phyloP scores from a whole-genome alignment of 768 basidiomycete genomes.

The Mycena sanguinolenta region DNA sequence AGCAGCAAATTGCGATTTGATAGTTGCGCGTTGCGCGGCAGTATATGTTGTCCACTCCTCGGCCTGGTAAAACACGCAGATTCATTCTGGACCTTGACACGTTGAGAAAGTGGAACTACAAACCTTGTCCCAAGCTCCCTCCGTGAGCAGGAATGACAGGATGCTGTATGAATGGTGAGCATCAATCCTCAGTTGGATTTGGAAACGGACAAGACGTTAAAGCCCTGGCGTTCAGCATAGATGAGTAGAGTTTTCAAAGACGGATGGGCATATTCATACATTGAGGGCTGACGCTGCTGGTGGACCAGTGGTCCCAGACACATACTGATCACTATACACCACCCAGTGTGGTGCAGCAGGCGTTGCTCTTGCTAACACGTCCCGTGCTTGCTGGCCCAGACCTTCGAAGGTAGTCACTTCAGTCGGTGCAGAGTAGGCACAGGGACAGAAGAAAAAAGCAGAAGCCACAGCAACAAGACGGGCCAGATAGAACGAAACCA shows the following conservation, averaged over 20 bases:
- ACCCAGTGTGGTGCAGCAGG: conserved; percentile 67
- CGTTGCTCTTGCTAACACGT: conserved; percentile 52
- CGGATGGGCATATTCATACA: conserved; percentile 42
- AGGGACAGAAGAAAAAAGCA: conserved; percentile 3
- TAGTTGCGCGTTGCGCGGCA: conserved; percentile 57
- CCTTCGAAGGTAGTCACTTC: conserved; percentile 27
- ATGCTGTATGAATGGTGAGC: conserved; percentile 44
- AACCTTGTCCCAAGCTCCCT: conserved; percentile 71
- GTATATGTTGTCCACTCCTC: conserved; percentile 66
- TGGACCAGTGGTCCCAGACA: conserved; percentile 61
- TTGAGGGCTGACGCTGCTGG: conserved; percentile 60
- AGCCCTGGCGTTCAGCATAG: conserved; percentile 54
- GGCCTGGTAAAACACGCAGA: conserved; percentile 45
- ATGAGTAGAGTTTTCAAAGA: neutral
- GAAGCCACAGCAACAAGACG: conserved; percentile 19
- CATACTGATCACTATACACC: conserved; percentile 57
- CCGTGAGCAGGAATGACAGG: conserved; percentile 67
- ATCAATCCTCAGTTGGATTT: conserved; percentile 2
- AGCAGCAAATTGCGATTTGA: conserved; percentile 65
- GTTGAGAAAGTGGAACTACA: neutral
- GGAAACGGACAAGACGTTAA: conserved; percentile 64
- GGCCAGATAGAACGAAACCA: conserved; percentile 24
- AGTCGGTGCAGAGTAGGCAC: conserved; percentile 4
- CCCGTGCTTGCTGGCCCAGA: conserved; percentile 46
- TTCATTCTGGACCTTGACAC: neutral